Conservation (phyloP, 2,329 filamentous ascomycete genomes). For the Diaporthe ilicicola region DNA sequence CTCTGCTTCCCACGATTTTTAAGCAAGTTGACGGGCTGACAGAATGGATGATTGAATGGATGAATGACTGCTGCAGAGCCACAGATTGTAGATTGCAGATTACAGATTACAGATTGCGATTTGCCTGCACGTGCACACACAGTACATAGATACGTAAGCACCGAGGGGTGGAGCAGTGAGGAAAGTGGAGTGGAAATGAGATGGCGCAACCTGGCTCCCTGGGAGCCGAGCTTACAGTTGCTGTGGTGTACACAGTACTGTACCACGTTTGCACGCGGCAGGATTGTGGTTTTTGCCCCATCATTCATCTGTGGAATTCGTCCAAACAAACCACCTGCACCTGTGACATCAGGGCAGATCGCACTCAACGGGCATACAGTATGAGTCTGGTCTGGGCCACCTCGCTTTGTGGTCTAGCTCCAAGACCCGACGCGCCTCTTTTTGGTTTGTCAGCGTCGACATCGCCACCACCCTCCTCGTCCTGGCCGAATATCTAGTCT, state of each 20-base stretch:
- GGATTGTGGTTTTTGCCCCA: not conserved
- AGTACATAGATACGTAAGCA: not conserved
- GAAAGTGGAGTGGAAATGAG: conserved; percentile 3
- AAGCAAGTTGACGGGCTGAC: not conserved
- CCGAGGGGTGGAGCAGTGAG: not conserved
- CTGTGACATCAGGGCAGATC: conserved; percentile 3
- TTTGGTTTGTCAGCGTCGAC: conserved; percentile 13
- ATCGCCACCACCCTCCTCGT: not conserved
- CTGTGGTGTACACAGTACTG: no score
- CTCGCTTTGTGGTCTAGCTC: not conserved
- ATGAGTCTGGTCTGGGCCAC: not conserved
- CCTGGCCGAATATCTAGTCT: not conserved
- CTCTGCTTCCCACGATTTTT: not conserved
- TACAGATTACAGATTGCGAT: not conserved
- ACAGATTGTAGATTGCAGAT: not conserved
- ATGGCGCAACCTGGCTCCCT: no score
- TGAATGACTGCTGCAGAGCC: not conserved
- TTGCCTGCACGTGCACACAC: not conserved
- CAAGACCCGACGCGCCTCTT: not conserved
- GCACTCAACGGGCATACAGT: not conserved
- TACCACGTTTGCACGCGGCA: no score
- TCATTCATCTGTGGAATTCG: not conserved
- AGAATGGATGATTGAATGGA: not conserved
- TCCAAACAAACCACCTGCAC: conserved; percentile 17
- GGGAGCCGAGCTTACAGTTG: not conserved